Conservation (phyloP, 495 filamentous ascomycete species). For the Podospora bellae-mahoneyi region DNA sequence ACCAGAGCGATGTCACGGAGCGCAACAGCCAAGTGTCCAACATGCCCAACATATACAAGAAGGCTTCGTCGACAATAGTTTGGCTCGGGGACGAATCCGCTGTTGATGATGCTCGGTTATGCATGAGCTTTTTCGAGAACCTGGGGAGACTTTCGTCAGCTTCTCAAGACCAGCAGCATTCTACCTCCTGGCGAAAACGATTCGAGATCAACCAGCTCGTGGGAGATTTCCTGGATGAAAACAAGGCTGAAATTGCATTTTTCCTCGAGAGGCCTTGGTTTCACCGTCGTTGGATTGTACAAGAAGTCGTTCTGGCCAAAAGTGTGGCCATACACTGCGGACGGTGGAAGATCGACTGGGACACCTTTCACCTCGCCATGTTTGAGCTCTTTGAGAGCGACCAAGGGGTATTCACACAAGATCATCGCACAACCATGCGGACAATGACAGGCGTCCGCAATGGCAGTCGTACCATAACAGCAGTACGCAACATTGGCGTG, state of each 20-base stretch:
- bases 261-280: neutral
- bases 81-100: constrained; percentile 15
- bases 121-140: neutral
- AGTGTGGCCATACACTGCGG: constrained; percentile 8
- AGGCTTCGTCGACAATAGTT: constrained; percentile 14
- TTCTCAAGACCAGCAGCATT: neutral
- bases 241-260: neutral
- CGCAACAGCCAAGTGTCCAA: constrained; percentile 18
- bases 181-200: neutral
- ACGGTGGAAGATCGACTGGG: constrained; percentile 7
- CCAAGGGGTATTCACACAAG: neutral
- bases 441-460: neutral
- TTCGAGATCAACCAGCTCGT: neutral
- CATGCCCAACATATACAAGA: constrained; percentile 24
- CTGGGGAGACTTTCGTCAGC: neutral
- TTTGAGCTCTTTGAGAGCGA: neutral
- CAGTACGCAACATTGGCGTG: neutral
- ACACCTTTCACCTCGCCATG: constrained; percentile 3
- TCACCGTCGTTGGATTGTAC: neutral
- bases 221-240: neutral
- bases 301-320: constrained; percentile 3
- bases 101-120: neutral
- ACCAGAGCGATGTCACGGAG: constrained; percentile 23
- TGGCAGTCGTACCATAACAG: neutral
- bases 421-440: constrained; percentile 1